Evolutionary conservation across 2,329 filamentous ascomycete species (phyloP), one percentile per base, ranked within the genome.

Genomic region (Fusarium ramigenum): DNA sequence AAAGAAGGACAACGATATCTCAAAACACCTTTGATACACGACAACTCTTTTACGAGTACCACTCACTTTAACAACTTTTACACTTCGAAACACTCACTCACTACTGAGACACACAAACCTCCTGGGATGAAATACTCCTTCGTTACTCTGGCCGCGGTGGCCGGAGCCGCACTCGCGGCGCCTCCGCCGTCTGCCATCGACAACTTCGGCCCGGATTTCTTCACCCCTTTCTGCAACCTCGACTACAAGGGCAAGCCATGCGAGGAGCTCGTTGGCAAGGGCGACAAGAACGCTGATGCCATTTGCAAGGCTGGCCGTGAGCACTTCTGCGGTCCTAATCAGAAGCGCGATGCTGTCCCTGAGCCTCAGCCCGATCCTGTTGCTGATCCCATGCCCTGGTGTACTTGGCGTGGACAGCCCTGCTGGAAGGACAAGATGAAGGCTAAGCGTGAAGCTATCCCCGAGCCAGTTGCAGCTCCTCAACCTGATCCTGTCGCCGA

Each of bases 401-500:
- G 85, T 70, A 73, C 80, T 54, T 77, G 79, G 40, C 78, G 79
- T 14, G 84, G 84, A 11, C 79, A 83, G 49, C 75, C 79, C 4
- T 87, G 85, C 78, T 79, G 78, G 76, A 83, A 83, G 74, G 80
- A 78, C 43, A 84, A 83, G 76, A 65, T 65, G 63, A 54, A 54
- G 52, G 28, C 47, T 0, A 70, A 61, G 7, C 67, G 66, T 8
- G 56, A 66, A 5, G 68, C 67, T 19, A 28, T 50, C 4, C 65
- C 67, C 6, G 42, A 68, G 23, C 49, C 64, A 6, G 21, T 36
- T 16, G 34, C 34, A 36, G 34, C 34, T 16, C 34, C 34, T 36
- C 40, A 67, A 2, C 49, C 63, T 0, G 36, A 66, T 3, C 46
- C 61, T 0, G 62, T 62, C 1, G 44, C 61, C 0, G 61, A 64